Base-by-base conservation (phyloP, 2,329 filamentous ascomycete genomes). In the Botrytis medusae region DNA sequence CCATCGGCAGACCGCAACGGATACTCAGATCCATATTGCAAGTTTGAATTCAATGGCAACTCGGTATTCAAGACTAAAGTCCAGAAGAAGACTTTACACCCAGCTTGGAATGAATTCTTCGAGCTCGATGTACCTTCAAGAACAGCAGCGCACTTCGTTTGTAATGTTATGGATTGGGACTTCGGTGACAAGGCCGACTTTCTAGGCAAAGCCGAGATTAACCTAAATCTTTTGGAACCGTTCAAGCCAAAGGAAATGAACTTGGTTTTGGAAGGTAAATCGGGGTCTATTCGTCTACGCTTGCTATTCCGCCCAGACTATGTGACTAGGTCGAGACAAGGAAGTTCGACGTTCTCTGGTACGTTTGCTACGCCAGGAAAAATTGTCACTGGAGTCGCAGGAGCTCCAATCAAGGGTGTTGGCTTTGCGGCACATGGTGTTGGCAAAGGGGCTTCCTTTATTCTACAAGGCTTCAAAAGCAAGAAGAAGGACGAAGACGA, bases 21-120 rank as follows among this genome's bases (percentile, higher is more conserved):
- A 78, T 98, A 92, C 87, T 98, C 94, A 79, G 96, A 99, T 80
- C 96, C 96, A 7, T 99, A 95, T 85, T 97, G 93, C 88, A 95
- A 95, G 80, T 99, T 99, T 82, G 90, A 93, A 76, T 87, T 98
- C 77, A 95, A 97, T 79, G 95, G 92, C 64, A 91, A 94, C 79
- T 93, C 97, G 73, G 88, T 98, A 0, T 94, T 93, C 89, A 99
- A 98, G 87, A 97, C 95, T 62, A 97, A 98, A 84, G 91, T 91
- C 2, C 91, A 95, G 82, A 99, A 98, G 89, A 99, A 99, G 88
- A 98, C 96, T 0, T 87, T 99, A 5, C 91, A 96, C 77, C 96
- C 96, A 0, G 88, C 90, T 0, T 99, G 97, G 97, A 98, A 98
- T 80, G 96, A 99, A 81, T 95, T 90, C 82, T 99, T 99, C 79